Evolutionary conservation across 495 filamentous ascomycete genomes (phyloP), one percentile per base, ranked within the genome.

Genomic region (Staphylotrichum longicolle): DNA sequence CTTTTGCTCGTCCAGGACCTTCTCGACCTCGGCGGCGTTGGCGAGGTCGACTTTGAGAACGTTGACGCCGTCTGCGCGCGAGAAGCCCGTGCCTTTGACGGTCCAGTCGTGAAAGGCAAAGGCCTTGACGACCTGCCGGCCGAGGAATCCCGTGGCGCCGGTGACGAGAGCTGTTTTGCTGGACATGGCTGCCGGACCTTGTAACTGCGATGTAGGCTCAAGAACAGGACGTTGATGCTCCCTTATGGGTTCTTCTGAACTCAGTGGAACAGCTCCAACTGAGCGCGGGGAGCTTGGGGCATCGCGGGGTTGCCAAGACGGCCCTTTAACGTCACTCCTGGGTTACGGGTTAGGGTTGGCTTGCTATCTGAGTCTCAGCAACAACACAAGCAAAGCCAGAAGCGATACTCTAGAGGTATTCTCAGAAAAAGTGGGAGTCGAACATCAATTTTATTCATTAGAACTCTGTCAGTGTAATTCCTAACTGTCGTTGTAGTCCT

Each of bases 71-170:
- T 85, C 85, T 20, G 90, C 88, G 54, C 93, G 81, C 7, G 88
- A 77, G 63, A 77, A 76, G 34, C 90, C 93, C 33, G 91, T 93
- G n/a, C 91, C 93, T 62, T 90, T 83, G 49, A 86, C 86, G n/a
- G 84, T 78, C 84, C 92, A 96, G 6, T 82, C 82, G 30, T 78
- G 82, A 42, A 77, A 70, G 62, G 87, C 79, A 72, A 97, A 96
- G 15, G 82, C 86, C 58, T 85, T 87, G 63, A 88, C 80, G 14
- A 93, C 86, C 72, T 95, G 85, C 15, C 92, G 84, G 39, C 93
- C 93, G 7, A 97, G 82, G 3, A 94, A 79, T 48, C 93, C 93
- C 42, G 84, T 93, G 46, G 90, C 93, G 41, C 93, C 93, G 33
- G 93, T 97, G 51, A 97, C 77, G 27, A 97, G 80, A 42, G 81